Evolutionary conservation across 176 grass and related monocot species (phyloP).

Genomic region (Aegilops longissima): DNA sequence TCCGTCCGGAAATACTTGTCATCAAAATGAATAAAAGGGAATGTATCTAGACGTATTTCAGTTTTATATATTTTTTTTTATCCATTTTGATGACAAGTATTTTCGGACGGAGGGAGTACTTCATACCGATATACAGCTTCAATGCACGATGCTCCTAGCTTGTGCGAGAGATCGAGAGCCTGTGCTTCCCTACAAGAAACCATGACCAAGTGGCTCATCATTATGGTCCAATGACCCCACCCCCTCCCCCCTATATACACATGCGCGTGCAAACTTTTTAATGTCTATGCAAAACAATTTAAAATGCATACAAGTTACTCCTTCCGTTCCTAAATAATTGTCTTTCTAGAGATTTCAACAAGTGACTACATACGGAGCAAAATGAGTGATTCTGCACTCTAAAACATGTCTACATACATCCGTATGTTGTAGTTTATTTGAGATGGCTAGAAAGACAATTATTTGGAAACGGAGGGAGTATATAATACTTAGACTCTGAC

Average conservation of each 20-base stretch:
- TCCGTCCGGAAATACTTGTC: no score
- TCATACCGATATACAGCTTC: not conserved
- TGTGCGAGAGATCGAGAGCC: not conserved
- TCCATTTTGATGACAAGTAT: no score
- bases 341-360: no score
- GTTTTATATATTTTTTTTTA: no score
- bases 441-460: no score
- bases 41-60: no score
- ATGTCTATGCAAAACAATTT: constrained; percentile 10
- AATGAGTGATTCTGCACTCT: no score
- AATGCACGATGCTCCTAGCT: not conserved
- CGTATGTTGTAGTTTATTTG: no score
- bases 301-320: not conserved
- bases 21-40: no score
- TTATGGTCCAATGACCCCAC: constrained; percentile 26
- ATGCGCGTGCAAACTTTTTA: constrained; percentile 23
- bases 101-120: not conserved
- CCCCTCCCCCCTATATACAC: not conserved
- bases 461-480: not conserved
- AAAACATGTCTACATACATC: no score
- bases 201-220: constrained; percentile 33
- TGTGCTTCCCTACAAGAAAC: constrained; percentile 46
- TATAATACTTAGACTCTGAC: constrained; percentile 42
- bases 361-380: no score
- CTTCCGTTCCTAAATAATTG: no score